These are phyloP conservation scores for Starmera quercuum DNA, from an alignment of 805 yeast species.

Conservation along the genomic window DNA sequence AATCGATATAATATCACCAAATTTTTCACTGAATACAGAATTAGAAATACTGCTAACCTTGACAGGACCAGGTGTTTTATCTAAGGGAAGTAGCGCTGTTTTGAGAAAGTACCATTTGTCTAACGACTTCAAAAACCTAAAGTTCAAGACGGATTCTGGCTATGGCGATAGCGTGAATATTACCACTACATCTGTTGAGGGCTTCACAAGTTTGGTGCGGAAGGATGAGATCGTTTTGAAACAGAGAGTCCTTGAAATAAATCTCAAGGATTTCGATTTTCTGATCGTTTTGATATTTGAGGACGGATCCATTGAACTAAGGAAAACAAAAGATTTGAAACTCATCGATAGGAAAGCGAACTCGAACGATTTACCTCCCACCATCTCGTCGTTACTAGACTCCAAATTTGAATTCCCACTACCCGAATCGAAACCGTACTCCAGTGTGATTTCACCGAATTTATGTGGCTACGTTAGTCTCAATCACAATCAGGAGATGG, in stretches of 20 bases:
- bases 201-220: conserved; percentile 9
- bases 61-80: conserved; percentile 13
- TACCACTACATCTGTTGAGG: background rate
- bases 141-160: conserved; percentile 5
- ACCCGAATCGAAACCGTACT: conserved; percentile 24
- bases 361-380: conserved; percentile 19
- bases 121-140: conserved; percentile 14
- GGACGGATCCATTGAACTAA: conserved; percentile 37
- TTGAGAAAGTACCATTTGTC: conserved; percentile 17
- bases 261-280: conserved; percentile 31
- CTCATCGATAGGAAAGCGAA: conserved; percentile 1
- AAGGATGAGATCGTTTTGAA: conserved; percentile 11
- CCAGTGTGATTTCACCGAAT: conserved; percentile 43
- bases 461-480: conserved; percentile 32
- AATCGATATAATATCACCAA: conserved; percentile 39
- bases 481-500: conserved; percentile 16
- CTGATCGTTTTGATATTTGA: conserved; percentile 31
- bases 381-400: conserved; percentile 39
- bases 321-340: conserved; percentile 30
- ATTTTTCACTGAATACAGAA: conserved; percentile 30
- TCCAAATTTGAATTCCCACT: conserved; percentile 37
- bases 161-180: background rate
- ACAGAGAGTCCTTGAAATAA: conserved; percentile 23
- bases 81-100: conserved; percentile 8
- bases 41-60: conserved; percentile 41